Evolutionary conservation across 768 basidiomycete genomes (phyloP).

Genomic region (Tulasnella sp.): DNA sequence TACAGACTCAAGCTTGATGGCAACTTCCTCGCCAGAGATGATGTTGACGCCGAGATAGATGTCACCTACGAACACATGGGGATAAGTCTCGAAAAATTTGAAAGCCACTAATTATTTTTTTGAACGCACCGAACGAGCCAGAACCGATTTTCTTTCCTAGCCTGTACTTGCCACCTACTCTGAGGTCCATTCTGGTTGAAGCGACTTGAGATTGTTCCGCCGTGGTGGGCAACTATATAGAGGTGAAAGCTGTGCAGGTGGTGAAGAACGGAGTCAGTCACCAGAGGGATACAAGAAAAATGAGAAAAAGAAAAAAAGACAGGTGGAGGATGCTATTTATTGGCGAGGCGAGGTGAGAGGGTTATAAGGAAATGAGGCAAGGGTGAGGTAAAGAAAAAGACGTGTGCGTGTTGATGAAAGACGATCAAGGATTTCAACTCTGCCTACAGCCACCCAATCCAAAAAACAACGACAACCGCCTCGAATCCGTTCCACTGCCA

Average conservation of each 20-base stretch:
- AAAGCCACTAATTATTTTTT: no score
- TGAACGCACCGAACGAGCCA: slow-evolving; percentile 79
- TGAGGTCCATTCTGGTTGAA: slow-evolving; percentile 62
- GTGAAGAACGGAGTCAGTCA: slow-evolving; percentile 6
- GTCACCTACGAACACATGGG: slow-evolving; percentile 47
- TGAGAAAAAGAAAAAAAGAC: slow-evolving; percentile 3
- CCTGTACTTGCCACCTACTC: slow-evolving; percentile 90
- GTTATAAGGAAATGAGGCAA: slow-evolving; percentile 3
- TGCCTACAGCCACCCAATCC: neutral
- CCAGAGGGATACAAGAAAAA: no score
- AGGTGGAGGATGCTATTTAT: neutral
- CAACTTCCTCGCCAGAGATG: slow-evolving; percentile 98
- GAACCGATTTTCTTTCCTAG: slow-evolving; percentile 99
- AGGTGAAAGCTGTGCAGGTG: slow-evolving; percentile 9
- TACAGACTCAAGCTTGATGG: slow-evolving; percentile 99
- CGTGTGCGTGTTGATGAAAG: slow-evolving; percentile 4
- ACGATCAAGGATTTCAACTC: neutral
- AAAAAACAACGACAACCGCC: no score
- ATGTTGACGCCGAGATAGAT: slow-evolving; percentile 99
- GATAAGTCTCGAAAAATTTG: neutral
- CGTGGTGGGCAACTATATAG: slow-evolving; percentile 33
- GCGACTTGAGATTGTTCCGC: slow-evolving; percentile 54
- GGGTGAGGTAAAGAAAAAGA: slow-evolving; percentile 9
- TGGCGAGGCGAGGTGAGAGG: neutral
- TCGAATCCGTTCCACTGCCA: no score